phyloP scores from a whole-genome alignment of 345 rosid species.

The Eucalyptus leucophloia region DNA sequence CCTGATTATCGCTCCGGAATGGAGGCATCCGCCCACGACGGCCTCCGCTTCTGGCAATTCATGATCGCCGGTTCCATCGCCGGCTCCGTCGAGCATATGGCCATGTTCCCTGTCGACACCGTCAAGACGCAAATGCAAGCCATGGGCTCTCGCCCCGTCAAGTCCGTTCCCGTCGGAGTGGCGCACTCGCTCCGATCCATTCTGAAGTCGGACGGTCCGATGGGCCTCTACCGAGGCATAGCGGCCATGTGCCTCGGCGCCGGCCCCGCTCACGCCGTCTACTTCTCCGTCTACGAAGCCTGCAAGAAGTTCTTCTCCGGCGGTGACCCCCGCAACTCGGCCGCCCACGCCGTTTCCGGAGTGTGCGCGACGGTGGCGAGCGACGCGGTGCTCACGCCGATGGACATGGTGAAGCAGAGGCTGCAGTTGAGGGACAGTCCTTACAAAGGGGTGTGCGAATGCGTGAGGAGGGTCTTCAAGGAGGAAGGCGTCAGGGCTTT shows the following conservation, averaged over 20 bases:
- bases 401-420: conserved; percentile 99
- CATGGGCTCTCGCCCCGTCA: conserved; percentile 73
- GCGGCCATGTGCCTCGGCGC: conserved; percentile 98
- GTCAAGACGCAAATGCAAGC: conserved; percentile 98
- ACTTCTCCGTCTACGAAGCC: conserved; percentile 77
- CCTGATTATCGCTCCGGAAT: neutral
- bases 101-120: conserved; percentile 97
- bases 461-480: conserved; percentile 50
- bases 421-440: conserved; percentile 45
- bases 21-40: conserved; percentile 6
- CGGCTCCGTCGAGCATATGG: conserved; percentile 92
- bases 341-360: conserved; percentile 82
- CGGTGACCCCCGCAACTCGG: conserved; percentile 50
- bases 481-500: conserved; percentile 88
- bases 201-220: conserved; percentile 51
- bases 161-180: conserved; percentile 44
- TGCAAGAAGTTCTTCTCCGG: conserved; percentile 65
- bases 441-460: conserved; percentile 73
- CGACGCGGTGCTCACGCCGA: conserved; percentile 90
- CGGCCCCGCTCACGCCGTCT: conserved; percentile 97
- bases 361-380: conserved; percentile 87
- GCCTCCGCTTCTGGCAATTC: conserved; percentile 82
- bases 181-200: conserved; percentile 66
- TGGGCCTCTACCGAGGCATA: conserved; percentile 78
- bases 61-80: conserved; percentile 97